Conservation (phyloP, 441 rosid genomes). For the Populus hybrid region DNA sequence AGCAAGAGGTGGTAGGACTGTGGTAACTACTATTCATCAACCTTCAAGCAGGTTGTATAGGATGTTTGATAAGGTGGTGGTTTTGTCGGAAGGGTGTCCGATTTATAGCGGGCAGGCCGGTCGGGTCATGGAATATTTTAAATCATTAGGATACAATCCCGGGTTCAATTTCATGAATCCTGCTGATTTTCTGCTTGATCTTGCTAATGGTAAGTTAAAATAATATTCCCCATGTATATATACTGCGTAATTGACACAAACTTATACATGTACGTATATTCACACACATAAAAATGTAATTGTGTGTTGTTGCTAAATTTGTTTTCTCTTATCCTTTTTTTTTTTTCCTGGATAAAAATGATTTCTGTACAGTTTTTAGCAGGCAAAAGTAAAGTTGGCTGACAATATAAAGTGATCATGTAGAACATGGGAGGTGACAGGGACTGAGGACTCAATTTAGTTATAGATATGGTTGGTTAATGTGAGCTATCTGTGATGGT, state of each 20-base stretch:
- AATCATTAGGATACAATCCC: slow-evolving; percentile 54
- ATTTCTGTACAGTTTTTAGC: not conserved
- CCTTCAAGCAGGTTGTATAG: slow-evolving; percentile 75
- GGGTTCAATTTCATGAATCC: slow-evolving; percentile 65
- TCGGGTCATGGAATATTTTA: slow-evolving; percentile 70
- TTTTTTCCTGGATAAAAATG: not conserved
- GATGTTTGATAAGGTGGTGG: slow-evolving; percentile 80
- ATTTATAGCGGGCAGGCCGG: slow-evolving; percentile 61
- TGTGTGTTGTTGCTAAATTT: not conserved
- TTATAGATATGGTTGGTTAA: not conserved
- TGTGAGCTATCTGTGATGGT: slow-evolving; percentile 10
- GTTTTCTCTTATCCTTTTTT: not conserved
- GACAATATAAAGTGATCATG: slow-evolving; percentile 19
- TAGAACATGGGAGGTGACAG: slow-evolving; percentile 39
- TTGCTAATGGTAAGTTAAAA: slow-evolving; percentile 66
- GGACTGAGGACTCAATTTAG: slow-evolving; percentile 13
- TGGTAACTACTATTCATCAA: slow-evolving; percentile 79
- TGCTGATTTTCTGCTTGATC: slow-evolving; percentile 89
- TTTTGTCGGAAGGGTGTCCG: slow-evolving; percentile 69
- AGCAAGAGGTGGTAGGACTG: slow-evolving; percentile 79
- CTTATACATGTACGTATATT: not conserved
- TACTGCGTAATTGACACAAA: not conserved
- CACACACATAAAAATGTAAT: not conserved
- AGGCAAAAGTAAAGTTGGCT: not conserved
- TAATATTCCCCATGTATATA: not conserved